phyloP scores from a whole-genome alignment of 1,284 basidiomycete genomes.

The Malassezia slooffiae region DNA sequence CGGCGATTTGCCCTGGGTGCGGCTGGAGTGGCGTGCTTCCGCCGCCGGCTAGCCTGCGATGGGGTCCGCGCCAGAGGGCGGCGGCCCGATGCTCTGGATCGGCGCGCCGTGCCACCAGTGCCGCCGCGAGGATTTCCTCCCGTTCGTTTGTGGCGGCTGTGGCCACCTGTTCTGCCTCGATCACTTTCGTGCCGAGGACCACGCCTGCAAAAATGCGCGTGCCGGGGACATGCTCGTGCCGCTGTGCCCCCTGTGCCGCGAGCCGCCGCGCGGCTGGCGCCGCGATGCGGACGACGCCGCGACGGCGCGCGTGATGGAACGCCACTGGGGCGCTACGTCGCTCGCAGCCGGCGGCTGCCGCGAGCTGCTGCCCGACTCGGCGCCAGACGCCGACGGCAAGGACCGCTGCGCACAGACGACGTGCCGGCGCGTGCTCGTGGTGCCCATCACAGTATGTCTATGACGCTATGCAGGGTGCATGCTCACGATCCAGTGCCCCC shows the following conservation, averaged over 20 bases:
- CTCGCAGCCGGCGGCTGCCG: conserved; percentile 6
- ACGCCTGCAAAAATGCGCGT: not conserved
- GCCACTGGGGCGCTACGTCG: conserved; percentile 2
- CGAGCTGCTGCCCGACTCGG: conserved; percentile 1
- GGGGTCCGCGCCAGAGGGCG: too few relatives aligned
- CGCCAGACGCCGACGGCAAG: too few relatives aligned
- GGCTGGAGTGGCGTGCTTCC: too few relatives aligned
- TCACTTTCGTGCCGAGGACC: conserved; percentile 4
- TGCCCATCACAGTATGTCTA: conserved; percentile 1
- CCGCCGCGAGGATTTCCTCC: conserved; percentile 13
- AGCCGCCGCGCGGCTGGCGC: conserved; percentile 11
- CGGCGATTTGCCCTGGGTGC: too few relatives aligned
- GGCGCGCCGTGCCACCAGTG: conserved; percentile 11
- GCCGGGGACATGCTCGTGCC: conserved; percentile 6
- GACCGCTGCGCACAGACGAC: not conserved
- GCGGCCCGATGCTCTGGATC: conserved; percentile 12
- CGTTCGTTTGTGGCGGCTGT: conserved; percentile 8
- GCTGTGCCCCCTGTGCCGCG: conserved; percentile 7
- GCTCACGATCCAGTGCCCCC: conserved; percentile 5
- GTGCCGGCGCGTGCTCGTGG: not conserved
- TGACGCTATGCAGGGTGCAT: not conserved
- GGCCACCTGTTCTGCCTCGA: conserved; percentile 5
- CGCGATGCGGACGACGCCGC: not conserved
- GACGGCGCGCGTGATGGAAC: not conserved
- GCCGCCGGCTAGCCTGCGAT: too few relatives aligned